phyloP scores from a whole-genome alignment of 352 stramenopile genomes.

The Pythium sukuiense region DNA sequence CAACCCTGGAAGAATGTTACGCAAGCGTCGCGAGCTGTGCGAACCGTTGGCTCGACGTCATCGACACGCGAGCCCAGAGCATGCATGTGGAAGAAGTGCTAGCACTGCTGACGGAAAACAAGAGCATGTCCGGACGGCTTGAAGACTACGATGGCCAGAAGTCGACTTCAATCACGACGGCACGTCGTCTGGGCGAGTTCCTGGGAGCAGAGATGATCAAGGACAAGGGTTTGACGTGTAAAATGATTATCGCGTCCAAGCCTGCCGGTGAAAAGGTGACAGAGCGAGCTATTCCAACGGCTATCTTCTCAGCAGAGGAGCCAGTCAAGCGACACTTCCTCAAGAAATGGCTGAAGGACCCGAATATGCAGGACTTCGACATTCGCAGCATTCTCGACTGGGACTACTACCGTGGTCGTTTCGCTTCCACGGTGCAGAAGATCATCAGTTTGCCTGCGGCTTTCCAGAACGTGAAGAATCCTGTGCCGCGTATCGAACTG shows the following conservation, averaged over 20 bases:
- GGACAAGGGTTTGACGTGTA: constrained; percentile 97
- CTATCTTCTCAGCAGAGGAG: constrained; percentile 97
- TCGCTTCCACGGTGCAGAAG: constrained; percentile 95
- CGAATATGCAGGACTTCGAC: constrained; percentile 91
- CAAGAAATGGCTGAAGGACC: constrained; percentile 96
- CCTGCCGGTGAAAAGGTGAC: constrained; percentile 95
- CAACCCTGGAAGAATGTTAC: constrained; percentile 95
- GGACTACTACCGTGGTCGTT: constrained; percentile 96
- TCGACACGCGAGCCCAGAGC: constrained; percentile 93
- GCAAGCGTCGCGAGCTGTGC: constrained; percentile 94
- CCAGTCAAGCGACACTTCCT: constrained; percentile 95
- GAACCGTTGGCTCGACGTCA: constrained; percentile 98
- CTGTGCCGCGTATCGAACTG: constrained; percentile 94
- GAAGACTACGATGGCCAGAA: constrained; percentile 98
- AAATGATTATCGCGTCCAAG: constrained; percentile 95
- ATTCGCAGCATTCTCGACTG: constrained; percentile 97
- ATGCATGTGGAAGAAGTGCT: constrained; percentile 98
- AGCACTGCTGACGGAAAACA: constrained; percentile 98
- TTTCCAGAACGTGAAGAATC: constrained; percentile 97
- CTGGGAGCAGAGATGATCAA: constrained; percentile 98
- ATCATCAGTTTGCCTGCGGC: constrained; percentile 99
- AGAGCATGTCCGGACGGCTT: constrained; percentile 97
- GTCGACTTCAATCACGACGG: constrained; percentile 97
- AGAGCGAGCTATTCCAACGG: constrained; percentile 96
- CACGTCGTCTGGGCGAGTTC: constrained; percentile 97